phyloP scores from a whole-genome alignment of 306 rosid species.

The Dalbergia oliveri region DNA sequence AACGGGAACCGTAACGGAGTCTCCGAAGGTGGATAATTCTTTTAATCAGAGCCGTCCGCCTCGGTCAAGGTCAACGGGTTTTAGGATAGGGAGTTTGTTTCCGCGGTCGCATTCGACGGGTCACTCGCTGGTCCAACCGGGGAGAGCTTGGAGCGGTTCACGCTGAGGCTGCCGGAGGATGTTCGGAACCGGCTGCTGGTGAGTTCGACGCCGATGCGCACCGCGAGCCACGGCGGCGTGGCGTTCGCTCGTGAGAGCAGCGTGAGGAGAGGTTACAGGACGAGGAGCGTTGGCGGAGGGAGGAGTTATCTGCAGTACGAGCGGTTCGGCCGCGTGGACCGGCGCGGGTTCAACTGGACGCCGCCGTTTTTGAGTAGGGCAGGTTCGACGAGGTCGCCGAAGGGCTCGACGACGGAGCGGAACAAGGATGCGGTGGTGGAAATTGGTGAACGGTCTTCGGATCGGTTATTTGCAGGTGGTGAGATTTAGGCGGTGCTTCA shows the following conservation, averaged over 20 bases:
- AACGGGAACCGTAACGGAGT: background rate
- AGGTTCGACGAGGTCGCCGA: constrained; percentile 44
- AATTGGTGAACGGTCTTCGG: constrained; percentile 61
- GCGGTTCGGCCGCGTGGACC: constrained; percentile 45
- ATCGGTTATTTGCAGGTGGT: constrained; percentile 41
- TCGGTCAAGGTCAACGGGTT: constrained; percentile 60
- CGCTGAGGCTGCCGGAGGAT: constrained; percentile 77
- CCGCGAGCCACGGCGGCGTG: constrained; percentile 57
- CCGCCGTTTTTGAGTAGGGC: constrained; percentile 51
- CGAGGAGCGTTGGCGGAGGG: constrained; percentile 53
- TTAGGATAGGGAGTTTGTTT: constrained; percentile 50
- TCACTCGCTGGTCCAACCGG: constrained; percentile 57
- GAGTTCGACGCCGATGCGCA: constrained; percentile 53
- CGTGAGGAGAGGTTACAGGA: constrained; percentile 62
- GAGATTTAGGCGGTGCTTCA: background rate
- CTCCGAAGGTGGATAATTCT: constrained; percentile 35
- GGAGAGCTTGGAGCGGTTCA: constrained; percentile 67
- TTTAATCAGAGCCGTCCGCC: constrained; percentile 47
- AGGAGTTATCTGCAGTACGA: constrained; percentile 7
- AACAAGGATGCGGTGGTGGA: constrained; percentile 41
- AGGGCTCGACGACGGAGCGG: background rate
- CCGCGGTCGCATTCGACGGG: constrained; percentile 75
- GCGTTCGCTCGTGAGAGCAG: constrained; percentile 64
- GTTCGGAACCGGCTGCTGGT: constrained; percentile 68
- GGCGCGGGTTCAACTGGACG: constrained; percentile 52